A percentile compares a stretch with the other conserved stretches of the same genome.
These are phyloP conservation scores for Clonostachys solani DNA, from an alignment of 2,329 filamentous ascomycete genomes.

Conservation along the genomic window DNA sequence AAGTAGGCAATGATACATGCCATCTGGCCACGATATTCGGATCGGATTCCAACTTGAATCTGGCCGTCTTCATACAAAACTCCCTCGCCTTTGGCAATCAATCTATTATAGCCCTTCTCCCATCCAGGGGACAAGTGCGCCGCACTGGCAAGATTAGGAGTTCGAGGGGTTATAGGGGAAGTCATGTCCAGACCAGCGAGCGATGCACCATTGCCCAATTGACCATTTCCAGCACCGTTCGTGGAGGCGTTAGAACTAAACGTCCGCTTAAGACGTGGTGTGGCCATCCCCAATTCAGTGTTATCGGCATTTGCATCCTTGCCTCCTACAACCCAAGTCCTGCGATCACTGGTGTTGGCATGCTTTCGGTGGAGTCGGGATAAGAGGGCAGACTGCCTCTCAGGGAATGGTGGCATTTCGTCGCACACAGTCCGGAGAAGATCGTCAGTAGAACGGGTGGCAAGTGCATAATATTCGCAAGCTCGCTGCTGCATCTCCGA, in stretches of 20 bases:
- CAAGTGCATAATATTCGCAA: conserved; percentile 88
- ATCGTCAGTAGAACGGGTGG: conserved; percentile 83
- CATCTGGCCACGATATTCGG: conserved; percentile 92
- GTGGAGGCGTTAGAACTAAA: conserved; percentile 61
- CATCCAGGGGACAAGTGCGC: conserved; percentile 92
- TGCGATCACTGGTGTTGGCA: conserved; percentile 85
- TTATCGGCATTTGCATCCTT: conserved; percentile 87
- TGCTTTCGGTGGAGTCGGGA: conserved; percentile 94
- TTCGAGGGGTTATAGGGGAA: conserved; percentile 54
- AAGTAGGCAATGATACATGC: conserved; percentile 96
- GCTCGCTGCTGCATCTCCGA: conserved; percentile 94
- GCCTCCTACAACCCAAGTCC: conserved; percentile 96
- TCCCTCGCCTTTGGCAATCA: conserved; percentile 78
- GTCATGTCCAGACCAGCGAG: conserved; percentile 80
- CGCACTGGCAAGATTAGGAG: conserved; percentile 85
- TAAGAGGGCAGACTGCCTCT: conserved; percentile 85
- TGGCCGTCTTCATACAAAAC: conserved; percentile 94
- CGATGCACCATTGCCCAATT: conserved; percentile 37
- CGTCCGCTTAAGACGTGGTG: conserved; percentile 78
- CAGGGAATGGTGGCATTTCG: conserved; percentile 98
- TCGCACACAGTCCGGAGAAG: conserved; percentile 91
- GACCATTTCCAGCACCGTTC: conserved; percentile 43
- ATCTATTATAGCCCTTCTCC: conserved; percentile 82
- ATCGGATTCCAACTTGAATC: conserved; percentile 85
- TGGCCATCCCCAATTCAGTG: conserved; percentile 74